Base-by-base conservation (phyloP, 345 rosid species). In the Arabidopsis suecica region DNA sequence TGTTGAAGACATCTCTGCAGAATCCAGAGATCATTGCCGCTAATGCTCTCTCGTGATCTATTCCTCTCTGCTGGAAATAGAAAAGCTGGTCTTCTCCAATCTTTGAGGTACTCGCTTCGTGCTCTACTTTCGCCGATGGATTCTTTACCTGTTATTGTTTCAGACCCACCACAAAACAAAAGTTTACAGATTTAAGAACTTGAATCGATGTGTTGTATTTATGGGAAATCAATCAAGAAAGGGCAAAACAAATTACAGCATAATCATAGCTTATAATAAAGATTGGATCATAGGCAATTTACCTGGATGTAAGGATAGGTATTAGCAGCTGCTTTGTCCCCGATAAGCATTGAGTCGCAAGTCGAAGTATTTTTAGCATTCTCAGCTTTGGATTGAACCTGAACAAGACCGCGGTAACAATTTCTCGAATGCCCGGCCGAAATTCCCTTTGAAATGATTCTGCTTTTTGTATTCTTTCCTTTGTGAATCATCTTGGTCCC, bases 281-380 rank as follows among this genome's bases (percentile, higher is more conserved):
- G 37, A 67, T 22, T 12, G 13, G 63, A 48, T 55, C 34, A 33
- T 32, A 9, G 3, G 13, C 20, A 69, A 23, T 6, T n/a, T 60
- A 82, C 90, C 98, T 95, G 99, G 80, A 95, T 95, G 72, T 95
- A 95, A 16, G 99, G 99, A 81, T 95, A 95, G 61, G 99, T 95
- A 81, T 92, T 95, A 62, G 97, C 97, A 65, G 96, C 97, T 16
- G 96, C 99, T 48, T 61, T 83, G 51, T 95, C 99, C 38, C 97
- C 97, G 7, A 94, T 90, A 75, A 94, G 97, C 96, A 94, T 91
- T 3, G 98, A 91, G 75, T 94, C 98, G 44, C 99, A 95, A 64
- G 88, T 91, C 1, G 99, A 95, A 50, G 92, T 90, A 56, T 92
- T 95, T 60, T 82, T 83, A 57, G 97, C 97, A 86, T 89, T 89